Conservation (phyloP, 768 basidiomycete genomes). For the Leccinellum albellum region DNA sequence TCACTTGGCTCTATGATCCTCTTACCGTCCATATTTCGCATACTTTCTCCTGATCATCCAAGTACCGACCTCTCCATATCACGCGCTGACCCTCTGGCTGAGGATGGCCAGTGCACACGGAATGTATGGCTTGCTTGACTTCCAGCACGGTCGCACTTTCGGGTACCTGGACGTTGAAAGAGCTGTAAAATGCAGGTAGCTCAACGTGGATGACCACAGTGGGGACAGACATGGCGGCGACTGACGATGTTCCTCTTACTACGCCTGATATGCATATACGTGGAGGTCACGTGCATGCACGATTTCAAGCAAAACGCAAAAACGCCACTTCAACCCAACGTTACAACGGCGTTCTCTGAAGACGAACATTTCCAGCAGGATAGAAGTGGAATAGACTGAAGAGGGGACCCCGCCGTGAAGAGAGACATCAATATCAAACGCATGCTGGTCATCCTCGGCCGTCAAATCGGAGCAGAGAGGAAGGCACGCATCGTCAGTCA, state of each 20-base stretch:
- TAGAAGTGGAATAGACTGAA: too few species aligned
- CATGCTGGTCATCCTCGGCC: too few species aligned
- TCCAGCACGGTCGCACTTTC: conserved; percentile 50
- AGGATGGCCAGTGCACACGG: conserved; percentile 60
- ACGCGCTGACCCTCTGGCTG: conserved; percentile 69
- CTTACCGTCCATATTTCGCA: conserved; percentile 68
- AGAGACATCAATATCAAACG: too few species aligned
- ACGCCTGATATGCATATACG: conserved; percentile 23
- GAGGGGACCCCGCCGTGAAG: too few species aligned
- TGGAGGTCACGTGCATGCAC: conserved; percentile 31
- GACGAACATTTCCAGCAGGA: too few species aligned
- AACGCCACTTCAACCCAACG: too few species aligned
- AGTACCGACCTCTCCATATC: conserved; percentile 68
- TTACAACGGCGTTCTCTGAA: too few species aligned
- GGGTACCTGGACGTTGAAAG: conserved; percentile 55
- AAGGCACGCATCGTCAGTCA: too few species aligned
- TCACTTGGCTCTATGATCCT: not conserved
- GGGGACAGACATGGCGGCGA: conserved; percentile 26
- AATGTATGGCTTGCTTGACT: conserved; percentile 64
- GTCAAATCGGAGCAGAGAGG: too few species aligned
- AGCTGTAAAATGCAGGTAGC: conserved; percentile 69
- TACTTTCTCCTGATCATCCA: conserved; percentile 63
- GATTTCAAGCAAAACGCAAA: too few species aligned
- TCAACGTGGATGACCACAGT: conserved; percentile 55
- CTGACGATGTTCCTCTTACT: too few species aligned